Evolutionary conservation across 2,329 filamentous ascomycete species (phyloP).

Genomic region (Verticillium albo-atrum): DNA sequence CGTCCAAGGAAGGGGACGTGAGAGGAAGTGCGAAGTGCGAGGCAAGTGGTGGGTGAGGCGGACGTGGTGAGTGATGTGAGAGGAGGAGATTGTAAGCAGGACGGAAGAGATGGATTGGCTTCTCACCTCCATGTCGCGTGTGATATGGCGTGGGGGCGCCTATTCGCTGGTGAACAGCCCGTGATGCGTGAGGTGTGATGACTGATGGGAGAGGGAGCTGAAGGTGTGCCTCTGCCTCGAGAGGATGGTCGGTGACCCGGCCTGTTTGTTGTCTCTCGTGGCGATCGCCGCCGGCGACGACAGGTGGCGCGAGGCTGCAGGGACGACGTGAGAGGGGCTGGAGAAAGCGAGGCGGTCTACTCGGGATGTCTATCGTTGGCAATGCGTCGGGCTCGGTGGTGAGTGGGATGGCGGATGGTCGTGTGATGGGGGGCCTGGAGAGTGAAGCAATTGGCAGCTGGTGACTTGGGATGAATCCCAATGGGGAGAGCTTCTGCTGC

Average conservation of each 20-base stretch:
- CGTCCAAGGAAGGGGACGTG: neutral
- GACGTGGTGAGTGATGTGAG: neutral
- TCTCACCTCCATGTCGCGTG: neutral
- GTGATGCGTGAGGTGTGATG: too few species aligned
- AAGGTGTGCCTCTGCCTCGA: neutral
- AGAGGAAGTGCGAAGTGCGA: neutral
- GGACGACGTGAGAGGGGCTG: neutral
- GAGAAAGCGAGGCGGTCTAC: neutral
- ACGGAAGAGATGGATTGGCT: neutral
- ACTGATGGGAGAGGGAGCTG: too few species aligned
- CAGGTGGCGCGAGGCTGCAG: neutral
- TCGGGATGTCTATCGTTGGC: neutral
- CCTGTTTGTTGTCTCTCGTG: neutral
- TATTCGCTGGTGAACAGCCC: neutral
- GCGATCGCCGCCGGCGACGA: neutral
- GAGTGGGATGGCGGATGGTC: neutral
- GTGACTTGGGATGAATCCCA: constrained; percentile 1
- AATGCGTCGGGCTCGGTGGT: neutral
- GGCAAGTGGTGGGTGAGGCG: neutral
- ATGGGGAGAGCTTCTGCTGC: neutral
- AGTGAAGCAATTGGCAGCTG: constrained; percentile 8
- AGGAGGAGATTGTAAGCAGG: neutral
- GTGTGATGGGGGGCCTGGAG: neutral
- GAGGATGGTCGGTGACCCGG: neutral
- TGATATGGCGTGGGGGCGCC: neutral